phyloP scores from a whole-genome alignment of 1,139 yeast species.

The Candida sojae region DNA sequence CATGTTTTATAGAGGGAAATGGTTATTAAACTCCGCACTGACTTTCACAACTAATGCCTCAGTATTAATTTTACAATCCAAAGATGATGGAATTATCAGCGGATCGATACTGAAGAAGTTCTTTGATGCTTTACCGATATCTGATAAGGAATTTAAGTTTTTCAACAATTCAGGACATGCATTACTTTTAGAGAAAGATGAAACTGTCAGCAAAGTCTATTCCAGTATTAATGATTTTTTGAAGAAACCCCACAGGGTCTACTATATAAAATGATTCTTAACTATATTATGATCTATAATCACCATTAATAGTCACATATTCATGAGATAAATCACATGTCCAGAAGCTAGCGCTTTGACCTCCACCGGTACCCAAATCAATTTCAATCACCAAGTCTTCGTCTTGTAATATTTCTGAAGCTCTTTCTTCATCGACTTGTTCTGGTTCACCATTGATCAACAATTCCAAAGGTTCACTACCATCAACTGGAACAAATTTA shows the following conservation, averaged over 20 bases:
- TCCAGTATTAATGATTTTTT: slow-evolving; percentile 15
- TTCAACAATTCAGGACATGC: slow-evolving; percentile 21
- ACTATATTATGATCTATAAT: slow-evolving; percentile 58
- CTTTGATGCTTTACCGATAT: slow-evolving; percentile 16
- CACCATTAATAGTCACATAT: slow-evolving; percentile 92
- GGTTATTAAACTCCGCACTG: slow-evolving; percentile 11
- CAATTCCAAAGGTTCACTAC: slow-evolving; percentile 63
- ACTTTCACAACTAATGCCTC: slow-evolving; percentile 12
- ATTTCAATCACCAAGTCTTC: slow-evolving; percentile 80
- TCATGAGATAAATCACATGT: slow-evolving; percentile 95
- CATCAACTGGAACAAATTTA: slow-evolving; percentile 83
- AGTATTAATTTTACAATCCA: slow-evolving; percentile 19
- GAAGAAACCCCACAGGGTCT: neutral
- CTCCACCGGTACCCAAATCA: slow-evolving; percentile 80
- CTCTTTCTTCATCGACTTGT: slow-evolving; percentile 82
- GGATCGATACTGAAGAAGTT: slow-evolving; percentile 17
- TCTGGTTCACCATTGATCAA: slow-evolving; percentile 93
- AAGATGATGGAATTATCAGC: slow-evolving; percentile 20
- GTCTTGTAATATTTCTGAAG: slow-evolving; percentile 69
- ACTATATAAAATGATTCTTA: neutral
- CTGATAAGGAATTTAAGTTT: slow-evolving; percentile 16
- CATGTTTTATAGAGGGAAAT: slow-evolving; percentile 20
- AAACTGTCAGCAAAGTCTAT: slow-evolving; percentile 17
- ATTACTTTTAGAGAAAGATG: slow-evolving; percentile 22
- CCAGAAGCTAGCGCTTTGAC: slow-evolving; percentile 77